phyloP scores from a whole-genome alignment of 179 eudicot genomes.

The Silene vulgaris region DNA sequence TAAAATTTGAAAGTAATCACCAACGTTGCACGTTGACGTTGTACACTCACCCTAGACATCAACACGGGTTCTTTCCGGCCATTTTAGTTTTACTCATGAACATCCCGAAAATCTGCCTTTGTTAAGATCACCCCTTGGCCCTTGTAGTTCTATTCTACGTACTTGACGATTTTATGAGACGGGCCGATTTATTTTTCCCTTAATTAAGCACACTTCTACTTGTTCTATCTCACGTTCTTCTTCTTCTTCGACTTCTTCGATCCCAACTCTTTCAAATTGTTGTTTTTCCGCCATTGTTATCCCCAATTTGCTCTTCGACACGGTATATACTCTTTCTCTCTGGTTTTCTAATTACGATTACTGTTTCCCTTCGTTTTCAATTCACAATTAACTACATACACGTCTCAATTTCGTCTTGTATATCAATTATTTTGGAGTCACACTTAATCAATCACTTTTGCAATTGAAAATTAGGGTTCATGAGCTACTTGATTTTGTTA shows the following conservation, averaged over 20 bases:
- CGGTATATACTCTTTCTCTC: neutral
- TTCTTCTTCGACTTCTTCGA: neutral
- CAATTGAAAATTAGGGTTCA: constrained; percentile 1
- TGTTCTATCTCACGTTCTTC: neutral
- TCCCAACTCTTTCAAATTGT: neutral
- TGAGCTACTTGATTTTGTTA: neutral
- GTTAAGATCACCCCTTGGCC: too few species aligned
- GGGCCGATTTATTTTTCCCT: too few species aligned
- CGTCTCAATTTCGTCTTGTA: neutral
- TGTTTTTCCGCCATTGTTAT: neutral
- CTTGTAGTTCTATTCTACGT: too few species aligned
- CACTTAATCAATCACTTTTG: neutral
- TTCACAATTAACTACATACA: too few species aligned
- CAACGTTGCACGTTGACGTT: too few species aligned
- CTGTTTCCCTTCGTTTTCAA: neutral
- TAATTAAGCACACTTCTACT: too few species aligned
- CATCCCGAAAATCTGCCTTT: too few species aligned
- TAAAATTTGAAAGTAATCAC: too few species aligned
- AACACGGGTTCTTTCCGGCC: too few species aligned
- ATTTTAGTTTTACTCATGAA: too few species aligned
- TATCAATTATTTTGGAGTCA: neutral
- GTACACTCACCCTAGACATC: too few species aligned
- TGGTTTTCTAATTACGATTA: neutral
- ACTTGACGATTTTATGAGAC: too few species aligned
- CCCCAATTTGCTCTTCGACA: neutral